Conservation (phyloP, 176 grass and related monocot genomes). For the Eremochloa ophiuroides region DNA sequence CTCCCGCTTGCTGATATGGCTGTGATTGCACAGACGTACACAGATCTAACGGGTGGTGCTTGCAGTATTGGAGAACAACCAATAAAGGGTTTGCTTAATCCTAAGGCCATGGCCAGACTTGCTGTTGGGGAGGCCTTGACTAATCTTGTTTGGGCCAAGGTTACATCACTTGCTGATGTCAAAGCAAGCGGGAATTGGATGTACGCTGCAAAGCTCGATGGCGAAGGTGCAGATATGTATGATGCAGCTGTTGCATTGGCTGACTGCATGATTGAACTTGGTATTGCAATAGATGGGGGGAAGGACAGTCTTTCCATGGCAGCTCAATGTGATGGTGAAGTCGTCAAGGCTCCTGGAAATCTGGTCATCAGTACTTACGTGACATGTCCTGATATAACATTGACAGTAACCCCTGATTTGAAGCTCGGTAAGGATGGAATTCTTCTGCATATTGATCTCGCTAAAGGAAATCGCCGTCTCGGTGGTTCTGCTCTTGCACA, state of each 20-base stretch:
- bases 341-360: slow-evolving; percentile 92
- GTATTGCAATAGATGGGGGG: slow-evolving; percentile 85
- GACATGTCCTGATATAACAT: slow-evolving; percentile 89
- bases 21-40: slow-evolving; percentile 89
- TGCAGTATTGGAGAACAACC: slow-evolving; percentile 88
- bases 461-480: slow-evolving; percentile 57
- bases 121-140: slow-evolving; percentile 86
- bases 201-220: slow-evolving; percentile 93
- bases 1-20: slow-evolving; percentile 82
- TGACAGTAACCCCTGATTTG: slow-evolving; percentile 89
- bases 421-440: slow-evolving; percentile 70
- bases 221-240: slow-evolving; percentile 89
- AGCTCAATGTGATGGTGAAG: slow-evolving; percentile 65
- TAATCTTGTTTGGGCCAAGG: slow-evolving; percentile 92
- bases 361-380: slow-evolving; percentile 86
- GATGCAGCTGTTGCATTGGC: slow-evolving; percentile 72
- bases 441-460: slow-evolving; percentile 85
- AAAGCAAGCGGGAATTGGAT: slow-evolving; percentile 97
- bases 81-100: slow-evolving; percentile 76
- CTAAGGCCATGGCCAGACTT: slow-evolving; percentile 80
- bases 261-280: slow-evolving; percentile 90
- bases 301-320: slow-evolving; percentile 99
- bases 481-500: slow-evolving; percentile 85
- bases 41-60: slow-evolving; percentile 72
- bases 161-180: slow-evolving; percentile 70